phyloP scores from a whole-genome alignment of 768 basidiomycete genomes.

The Mycena indigotica region DNA sequence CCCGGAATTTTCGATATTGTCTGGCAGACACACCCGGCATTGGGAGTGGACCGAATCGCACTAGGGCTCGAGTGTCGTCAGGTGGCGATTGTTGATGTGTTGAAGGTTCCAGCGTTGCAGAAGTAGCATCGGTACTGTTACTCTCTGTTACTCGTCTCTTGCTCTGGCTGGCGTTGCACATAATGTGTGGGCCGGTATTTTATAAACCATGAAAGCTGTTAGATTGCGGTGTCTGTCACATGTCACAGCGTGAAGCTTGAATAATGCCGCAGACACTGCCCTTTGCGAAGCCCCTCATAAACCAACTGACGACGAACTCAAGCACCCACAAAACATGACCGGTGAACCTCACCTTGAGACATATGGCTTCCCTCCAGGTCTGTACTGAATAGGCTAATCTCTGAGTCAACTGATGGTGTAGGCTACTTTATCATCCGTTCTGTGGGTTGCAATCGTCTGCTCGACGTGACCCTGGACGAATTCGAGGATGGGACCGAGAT shows the following conservation, averaged over 20 bases:
- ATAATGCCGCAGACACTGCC: neutral
- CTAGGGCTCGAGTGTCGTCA: slow-evolving; percentile 67
- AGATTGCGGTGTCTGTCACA: too few relatives aligned
- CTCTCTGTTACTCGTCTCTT: neutral
- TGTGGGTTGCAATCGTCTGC: slow-evolving; percentile 50
- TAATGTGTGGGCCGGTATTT: neutral
- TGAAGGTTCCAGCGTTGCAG: slow-evolving; percentile 44
- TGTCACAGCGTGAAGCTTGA: too few relatives aligned
- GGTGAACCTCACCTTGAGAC: slow-evolving; percentile 30
- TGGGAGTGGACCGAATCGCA: slow-evolving; percentile 62
- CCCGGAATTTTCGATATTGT: slow-evolving; percentile 76
- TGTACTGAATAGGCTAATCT: neutral
- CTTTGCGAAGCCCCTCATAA: too few relatives aligned
- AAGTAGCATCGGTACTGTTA: neutral
- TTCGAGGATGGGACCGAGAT: slow-evolving; percentile 65
- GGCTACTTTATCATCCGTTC: slow-evolving; percentile 70
- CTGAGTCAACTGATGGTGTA: slow-evolving; percentile 6
- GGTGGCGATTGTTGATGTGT: slow-evolving; percentile 69
- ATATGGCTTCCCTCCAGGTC: slow-evolving; percentile 45
- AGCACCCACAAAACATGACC: slow-evolving; percentile 23
- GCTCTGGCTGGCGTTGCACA: neutral
- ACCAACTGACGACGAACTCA: too few relatives aligned
- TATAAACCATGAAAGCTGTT: too few relatives aligned
- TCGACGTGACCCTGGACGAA: slow-evolving; percentile 58
- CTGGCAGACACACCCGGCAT: slow-evolving; percentile 50